Evolutionary conservation across 208 protist genomes (phyloP).

Genomic region (Phytomonas serpens): DNA sequence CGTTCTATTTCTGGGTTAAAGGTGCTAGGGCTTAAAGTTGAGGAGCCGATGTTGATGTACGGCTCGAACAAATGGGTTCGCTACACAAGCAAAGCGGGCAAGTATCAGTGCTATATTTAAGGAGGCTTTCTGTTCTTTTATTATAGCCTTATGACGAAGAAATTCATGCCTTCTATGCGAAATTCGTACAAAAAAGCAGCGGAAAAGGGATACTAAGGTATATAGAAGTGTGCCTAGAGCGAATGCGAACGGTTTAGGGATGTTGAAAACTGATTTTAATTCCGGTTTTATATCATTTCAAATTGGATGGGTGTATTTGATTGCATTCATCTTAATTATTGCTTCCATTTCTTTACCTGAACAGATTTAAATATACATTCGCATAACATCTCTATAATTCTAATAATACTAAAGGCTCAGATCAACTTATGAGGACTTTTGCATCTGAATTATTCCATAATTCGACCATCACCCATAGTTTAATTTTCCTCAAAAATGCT

Average conservation of each 20-base stretch:
- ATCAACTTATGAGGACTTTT: not conserved
- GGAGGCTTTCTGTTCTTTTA: not conserved
- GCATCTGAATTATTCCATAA: not conserved
- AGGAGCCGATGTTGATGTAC: slow-evolving; percentile 74
- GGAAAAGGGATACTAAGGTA: not conserved
- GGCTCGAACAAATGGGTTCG: slow-evolving; percentile 97
- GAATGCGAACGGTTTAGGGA: not conserved
- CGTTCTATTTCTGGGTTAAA: slow-evolving; percentile 95
- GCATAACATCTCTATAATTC: not conserved
- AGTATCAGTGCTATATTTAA: slow-evolving; percentile 95
- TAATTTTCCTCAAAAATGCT: not conserved
- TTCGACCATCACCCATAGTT: not conserved
- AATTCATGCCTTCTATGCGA: not conserved
- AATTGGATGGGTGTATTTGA: not conserved
- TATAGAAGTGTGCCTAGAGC: not conserved
- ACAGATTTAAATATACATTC: not conserved
- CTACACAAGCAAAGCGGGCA: slow-evolving; percentile 96
- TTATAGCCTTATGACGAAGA: not conserved
- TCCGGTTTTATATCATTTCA: not conserved
- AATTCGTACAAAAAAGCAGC: not conserved
- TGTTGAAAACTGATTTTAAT: not conserved
- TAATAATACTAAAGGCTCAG: not conserved
- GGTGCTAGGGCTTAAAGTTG: slow-evolving; percentile 92
- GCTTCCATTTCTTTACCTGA: not conserved
- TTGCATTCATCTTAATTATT: not conserved